phyloP scores from a whole-genome alignment of 441 rosid genomes.

The Macaranga tanarius region DNA sequence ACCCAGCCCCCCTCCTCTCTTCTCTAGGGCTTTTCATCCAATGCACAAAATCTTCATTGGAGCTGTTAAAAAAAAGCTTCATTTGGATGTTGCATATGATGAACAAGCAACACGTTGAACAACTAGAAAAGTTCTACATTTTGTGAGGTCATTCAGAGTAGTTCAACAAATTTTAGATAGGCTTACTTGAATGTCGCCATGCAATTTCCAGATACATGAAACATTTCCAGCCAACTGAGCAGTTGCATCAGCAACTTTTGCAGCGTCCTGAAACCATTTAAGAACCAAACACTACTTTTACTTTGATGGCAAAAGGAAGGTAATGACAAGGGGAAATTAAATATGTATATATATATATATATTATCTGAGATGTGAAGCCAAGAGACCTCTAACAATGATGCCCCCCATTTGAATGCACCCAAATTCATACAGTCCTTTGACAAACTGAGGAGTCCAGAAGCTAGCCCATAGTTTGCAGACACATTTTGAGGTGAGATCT shows the following conservation, averaged over 20 bases:
- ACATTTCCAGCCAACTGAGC: conserved; percentile 56
- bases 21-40: no score
- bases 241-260: conserved; percentile 49
- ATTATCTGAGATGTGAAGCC: conserved; percentile 18
- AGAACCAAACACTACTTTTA: conserved; percentile 15
- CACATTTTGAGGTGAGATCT: conserved; percentile 69
- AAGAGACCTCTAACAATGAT: conserved; percentile 73
- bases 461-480: conserved; percentile 85
- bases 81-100: not conserved
- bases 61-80: no score
- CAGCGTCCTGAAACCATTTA: conserved; percentile 61
- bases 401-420: conserved; percentile 92
- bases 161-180: not conserved
- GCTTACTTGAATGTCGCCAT: conserved; percentile 80
- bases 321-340: conserved; percentile 8
- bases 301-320: not conserved
- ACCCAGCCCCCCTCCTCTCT: no score
- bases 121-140: not conserved
- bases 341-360: no score
- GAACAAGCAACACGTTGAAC: not conserved
- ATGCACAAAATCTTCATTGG: no score
- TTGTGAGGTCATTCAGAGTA: not conserved
- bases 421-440: conserved; percentile 75
- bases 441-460: conserved; percentile 77
- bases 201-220: conserved; percentile 86